Conservation (phyloP, 2,329 filamentous ascomycete species). For the Penicillium sp. region DNA sequence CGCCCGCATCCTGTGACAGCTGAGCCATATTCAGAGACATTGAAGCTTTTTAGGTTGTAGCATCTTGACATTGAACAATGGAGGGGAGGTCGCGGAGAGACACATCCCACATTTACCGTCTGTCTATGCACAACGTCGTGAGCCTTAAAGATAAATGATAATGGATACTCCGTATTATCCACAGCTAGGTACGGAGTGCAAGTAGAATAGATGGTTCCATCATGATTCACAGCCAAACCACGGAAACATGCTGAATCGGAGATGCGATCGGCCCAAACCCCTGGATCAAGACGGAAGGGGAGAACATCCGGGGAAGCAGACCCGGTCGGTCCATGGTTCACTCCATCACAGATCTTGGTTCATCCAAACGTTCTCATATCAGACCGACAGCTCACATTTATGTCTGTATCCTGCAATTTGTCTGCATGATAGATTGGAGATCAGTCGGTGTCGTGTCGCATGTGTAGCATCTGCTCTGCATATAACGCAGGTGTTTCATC, state of each 20-base stretch:
- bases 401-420: not conserved
- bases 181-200: not conserved
- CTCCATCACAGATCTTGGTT: slow-evolving; percentile 18
- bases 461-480: slow-evolving; percentile 1
- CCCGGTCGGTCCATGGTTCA: slow-evolving; percentile 25
- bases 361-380: slow-evolving; percentile 9
- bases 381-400: slow-evolving; percentile 2
- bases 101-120: not conserved
- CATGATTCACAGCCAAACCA: not conserved
- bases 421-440: not conserved
- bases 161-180: no score
- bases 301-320: slow-evolving; percentile 16
- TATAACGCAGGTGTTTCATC: not conserved
- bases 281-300: slow-evolving; percentile 13
- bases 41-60: slow-evolving; percentile 8
- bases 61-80: not conserved
- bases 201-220: slow-evolving; percentile 1
- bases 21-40: slow-evolving; percentile 7
- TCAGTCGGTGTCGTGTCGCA: not conserved
- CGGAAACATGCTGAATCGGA: slow-evolving; percentile 5
- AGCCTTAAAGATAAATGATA: no score
- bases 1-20: not conserved
- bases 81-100: not conserved
- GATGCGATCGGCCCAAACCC: slow-evolving; percentile 9
- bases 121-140: not conserved